Evolutionary conservation across 129 eudicot species (phyloP).

Genomic region (Gnaphalium uliginosum): DNA sequence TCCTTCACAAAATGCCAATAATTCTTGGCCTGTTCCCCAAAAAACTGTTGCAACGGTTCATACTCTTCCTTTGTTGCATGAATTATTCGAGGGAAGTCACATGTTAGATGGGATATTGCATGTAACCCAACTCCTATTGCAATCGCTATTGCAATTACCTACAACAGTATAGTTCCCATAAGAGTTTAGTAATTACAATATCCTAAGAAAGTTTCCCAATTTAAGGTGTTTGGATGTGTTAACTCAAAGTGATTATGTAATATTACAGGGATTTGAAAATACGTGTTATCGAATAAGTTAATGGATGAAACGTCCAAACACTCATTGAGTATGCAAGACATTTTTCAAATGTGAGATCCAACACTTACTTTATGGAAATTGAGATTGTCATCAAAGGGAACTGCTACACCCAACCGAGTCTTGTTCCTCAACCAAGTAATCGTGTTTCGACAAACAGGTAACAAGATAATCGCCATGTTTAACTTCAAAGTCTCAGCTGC

Average conservation of each 20-base stretch:
- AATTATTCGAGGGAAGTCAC: conserved; percentile 74
- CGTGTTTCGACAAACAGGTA: conserved; percentile 86
- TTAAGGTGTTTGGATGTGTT: background rate
- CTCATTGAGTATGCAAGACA: too few relatives aligned
- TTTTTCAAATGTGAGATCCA: too few relatives aligned
- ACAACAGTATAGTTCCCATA: conserved; percentile 11
- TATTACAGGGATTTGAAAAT: background rate
- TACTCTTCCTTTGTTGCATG: conserved; percentile 54
- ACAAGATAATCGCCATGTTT: conserved; percentile 82
- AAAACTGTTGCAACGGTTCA: conserved; percentile 49
- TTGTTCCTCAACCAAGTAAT: conserved; percentile 90
- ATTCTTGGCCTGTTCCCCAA: conserved; percentile 57
- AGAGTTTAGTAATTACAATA: background rate
- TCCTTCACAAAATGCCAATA: conserved; percentile 71
- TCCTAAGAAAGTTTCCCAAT: background rate
- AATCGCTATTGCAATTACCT: conserved; percentile 76
- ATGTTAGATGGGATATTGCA: conserved; percentile 58
- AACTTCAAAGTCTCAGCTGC: conserved; percentile 90
- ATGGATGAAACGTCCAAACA: too few relatives aligned
- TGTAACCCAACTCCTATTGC: conserved; percentile 77
- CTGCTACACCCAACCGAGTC: conserved; percentile 54
- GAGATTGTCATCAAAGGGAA: conserved; percentile 85
- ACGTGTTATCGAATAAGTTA: too few relatives aligned
- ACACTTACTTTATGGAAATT: conserved; percentile 82
- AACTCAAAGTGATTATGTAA: too few relatives aligned